A percentile compares a stretch with the other conserved stretches of the same genome.
Conservation (phyloP, 2,329 filamentous ascomycete genomes). For the Dothideomycetidae sp. region DNA sequence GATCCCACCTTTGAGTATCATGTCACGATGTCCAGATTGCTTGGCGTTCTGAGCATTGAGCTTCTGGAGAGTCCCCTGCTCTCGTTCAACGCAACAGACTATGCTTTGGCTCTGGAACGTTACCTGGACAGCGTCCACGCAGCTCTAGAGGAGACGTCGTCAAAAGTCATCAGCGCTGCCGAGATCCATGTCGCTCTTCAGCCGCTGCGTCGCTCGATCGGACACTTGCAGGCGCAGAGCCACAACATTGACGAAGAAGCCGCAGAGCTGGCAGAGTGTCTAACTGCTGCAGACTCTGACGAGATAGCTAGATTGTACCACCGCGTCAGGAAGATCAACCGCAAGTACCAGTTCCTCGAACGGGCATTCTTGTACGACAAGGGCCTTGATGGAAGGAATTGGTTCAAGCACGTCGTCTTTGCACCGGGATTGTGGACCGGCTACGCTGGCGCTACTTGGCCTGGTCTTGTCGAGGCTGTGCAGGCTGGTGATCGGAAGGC, state of each 20-base stretch:
- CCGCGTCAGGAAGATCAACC: slow-evolving; percentile 50
- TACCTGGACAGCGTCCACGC: slow-evolving; percentile 31
- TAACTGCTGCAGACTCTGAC: slow-evolving; percentile 3
- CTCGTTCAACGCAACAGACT: slow-evolving; percentile 33
- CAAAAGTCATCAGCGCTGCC: slow-evolving; percentile 18
- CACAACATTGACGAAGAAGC: slow-evolving; percentile 35
- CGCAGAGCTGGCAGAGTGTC: slow-evolving; percentile 24
- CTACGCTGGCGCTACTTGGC: slow-evolving; percentile 61
- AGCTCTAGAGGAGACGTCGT: slow-evolving; percentile 7
- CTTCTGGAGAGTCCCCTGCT: slow-evolving; percentile 34
- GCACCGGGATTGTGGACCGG: slow-evolving; percentile 86
- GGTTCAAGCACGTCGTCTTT: slow-evolving; percentile 95
- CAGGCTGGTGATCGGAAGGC: slow-evolving; percentile 31
- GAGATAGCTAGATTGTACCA: slow-evolving; percentile 14
- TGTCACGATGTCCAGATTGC: slow-evolving; percentile 33
- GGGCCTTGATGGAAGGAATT: slow-evolving; percentile 64
- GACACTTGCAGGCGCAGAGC: slow-evolving; percentile 38
- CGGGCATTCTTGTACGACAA: slow-evolving; percentile 60
- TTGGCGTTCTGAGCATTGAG: slow-evolving; percentile 31
- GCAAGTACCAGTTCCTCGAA: slow-evolving; percentile 73
- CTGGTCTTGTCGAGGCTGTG: slow-evolving; percentile 48
- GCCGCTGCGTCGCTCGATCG: slow-evolving; percentile 34
- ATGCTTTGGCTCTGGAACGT: slow-evolving; percentile 26
- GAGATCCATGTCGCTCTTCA: slow-evolving; percentile 36
- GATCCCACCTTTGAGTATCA: slow-evolving; percentile 50